Evolutionary conservation across 106 monocot genomes (phyloP), one percentile per base, ranked within the genome.

Genomic region (Dendrobium nobile): DNA sequence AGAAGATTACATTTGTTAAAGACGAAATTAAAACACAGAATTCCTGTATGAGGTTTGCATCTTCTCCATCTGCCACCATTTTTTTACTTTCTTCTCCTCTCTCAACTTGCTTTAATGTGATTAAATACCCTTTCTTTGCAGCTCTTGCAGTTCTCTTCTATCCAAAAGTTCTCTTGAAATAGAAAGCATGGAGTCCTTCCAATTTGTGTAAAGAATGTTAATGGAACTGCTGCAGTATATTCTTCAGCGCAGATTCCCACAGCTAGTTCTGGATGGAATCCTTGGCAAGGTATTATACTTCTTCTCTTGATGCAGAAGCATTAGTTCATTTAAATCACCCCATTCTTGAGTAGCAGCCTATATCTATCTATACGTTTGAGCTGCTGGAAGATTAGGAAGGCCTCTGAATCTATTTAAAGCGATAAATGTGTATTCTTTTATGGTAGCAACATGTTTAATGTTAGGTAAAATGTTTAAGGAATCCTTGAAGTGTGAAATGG

Each of bases 1-100:
- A 88, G 90, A 82, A 92, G 92, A 75, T 79, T 95, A 70, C 75
- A 84, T 11, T 64, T 61, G 17, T 79, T 92, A 40, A 83, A 73
- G 75, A 81, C 75, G 42, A 88, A 87, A 83, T 54, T 82, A 56
- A 90, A 84, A 78, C 68, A 88, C 33, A 87, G 70, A 13, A 75
- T 87, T 82, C 45, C 85, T 41, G 74, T 87, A 81, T 90, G 47
- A 84, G 75, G 40, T 64, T 74, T 82, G n/a, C 10, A 67, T 40
- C 15, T 68, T 76, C 7, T 77, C 27, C 28, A 51, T 55, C 17
- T 54, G 20, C 54, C 5, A 13, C 4, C 27, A 26, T 54, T 77
- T 55, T 54, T 16, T 77, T 8, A 4, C 15, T 7, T 77, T 9
- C 7, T 75, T 47, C 43, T 47, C 43, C 19, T 76, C 64, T 26